Conservation (phyloP, 2,329 filamentous ascomycete genomes). For the Venturia aucupariae region DNA sequence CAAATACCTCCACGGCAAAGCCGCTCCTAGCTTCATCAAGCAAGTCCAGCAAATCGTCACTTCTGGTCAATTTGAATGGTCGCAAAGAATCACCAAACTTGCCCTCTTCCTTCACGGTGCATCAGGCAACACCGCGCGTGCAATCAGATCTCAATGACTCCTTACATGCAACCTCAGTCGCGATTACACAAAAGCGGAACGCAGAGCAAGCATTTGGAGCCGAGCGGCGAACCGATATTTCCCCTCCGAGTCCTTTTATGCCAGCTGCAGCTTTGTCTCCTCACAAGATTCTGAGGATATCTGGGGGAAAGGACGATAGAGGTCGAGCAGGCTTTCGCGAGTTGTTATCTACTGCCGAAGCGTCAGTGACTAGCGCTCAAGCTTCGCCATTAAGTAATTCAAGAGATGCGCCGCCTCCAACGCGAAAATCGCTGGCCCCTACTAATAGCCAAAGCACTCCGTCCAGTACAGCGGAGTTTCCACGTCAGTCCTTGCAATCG, state of each 20-base stretch:
- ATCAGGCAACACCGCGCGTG: not conserved
- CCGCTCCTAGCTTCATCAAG: not conserved
- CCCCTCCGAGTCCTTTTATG: not conserved
- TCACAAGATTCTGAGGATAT: not conserved
- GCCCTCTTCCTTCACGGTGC: not conserved
- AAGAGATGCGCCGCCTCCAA: not conserved
- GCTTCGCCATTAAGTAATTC: not conserved
- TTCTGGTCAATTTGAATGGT: not conserved
- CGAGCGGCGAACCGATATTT: not conserved
- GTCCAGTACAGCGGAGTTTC: not conserved
- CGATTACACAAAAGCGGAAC: not conserved
- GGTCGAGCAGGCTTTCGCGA: not conserved
- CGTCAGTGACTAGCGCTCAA: not conserved
- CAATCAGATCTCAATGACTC: not conserved
- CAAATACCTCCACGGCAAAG: not conserved
- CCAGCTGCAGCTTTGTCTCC: not conserved
- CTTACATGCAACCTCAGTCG: not conserved
- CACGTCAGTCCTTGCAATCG: not conserved
- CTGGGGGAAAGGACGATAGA: not conserved
- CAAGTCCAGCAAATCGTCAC: not conserved
- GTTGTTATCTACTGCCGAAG: not conserved
- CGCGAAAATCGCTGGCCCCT: not conserved
- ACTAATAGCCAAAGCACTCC: not conserved
- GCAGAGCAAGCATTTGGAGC: not conserved
- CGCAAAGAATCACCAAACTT: not conserved